Evolutionary conservation across 148 eudicot genomes (phyloP).

Genomic region (Dysphania ambrosioides): DNA sequence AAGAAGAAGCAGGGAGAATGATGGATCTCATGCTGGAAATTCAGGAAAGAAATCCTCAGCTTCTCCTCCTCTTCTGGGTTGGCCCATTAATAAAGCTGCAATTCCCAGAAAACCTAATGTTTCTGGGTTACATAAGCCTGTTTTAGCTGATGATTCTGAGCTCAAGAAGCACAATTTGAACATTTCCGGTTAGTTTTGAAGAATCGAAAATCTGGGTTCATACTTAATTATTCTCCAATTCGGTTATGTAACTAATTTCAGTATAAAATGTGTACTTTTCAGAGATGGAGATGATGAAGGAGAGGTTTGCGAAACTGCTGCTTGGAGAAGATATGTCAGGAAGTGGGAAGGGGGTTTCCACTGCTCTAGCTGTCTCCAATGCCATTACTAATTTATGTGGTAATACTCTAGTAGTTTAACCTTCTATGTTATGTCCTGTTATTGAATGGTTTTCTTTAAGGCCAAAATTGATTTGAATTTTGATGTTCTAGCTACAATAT

Average conservation of each 20-base stretch:
- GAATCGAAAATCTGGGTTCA: neutral
- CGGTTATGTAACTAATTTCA: too few species aligned
- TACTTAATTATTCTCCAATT: neutral
- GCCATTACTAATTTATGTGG: conserved; percentile 89
- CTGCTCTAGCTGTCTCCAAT: conserved; percentile 77
- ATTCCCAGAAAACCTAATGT: conserved; percentile 23
- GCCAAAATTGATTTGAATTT: neutral
- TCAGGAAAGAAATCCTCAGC: conserved; percentile 23
- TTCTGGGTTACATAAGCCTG: conserved; percentile 30
- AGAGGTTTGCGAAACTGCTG: conserved; percentile 76
- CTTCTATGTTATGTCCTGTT: neutral
- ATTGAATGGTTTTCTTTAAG: neutral
- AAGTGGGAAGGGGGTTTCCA: conserved; percentile 70
- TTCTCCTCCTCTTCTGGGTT: conserved; percentile 55
- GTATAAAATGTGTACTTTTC: neutral
- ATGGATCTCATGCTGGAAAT: conserved; percentile 34
- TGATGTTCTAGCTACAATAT: conserved; percentile 47
- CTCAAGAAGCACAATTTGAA: conserved; percentile 48
- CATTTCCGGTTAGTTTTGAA: conserved; percentile 51
- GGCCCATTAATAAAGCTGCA: conserved; percentile 70
- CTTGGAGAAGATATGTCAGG: conserved; percentile 96
- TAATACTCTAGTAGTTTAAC: conserved; percentile 17
- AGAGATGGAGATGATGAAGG: conserved; percentile 86
- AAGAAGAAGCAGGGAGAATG: conserved; percentile 37
- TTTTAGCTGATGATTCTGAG: conserved; percentile 36